Percentiles rank a stretch among this genome's conserved stretches.
These are phyloP conservation scores for Fusarium coffeatum DNA, from an alignment of 2,329 filamentous ascomycete species.

Conservation along the genomic window DNA sequence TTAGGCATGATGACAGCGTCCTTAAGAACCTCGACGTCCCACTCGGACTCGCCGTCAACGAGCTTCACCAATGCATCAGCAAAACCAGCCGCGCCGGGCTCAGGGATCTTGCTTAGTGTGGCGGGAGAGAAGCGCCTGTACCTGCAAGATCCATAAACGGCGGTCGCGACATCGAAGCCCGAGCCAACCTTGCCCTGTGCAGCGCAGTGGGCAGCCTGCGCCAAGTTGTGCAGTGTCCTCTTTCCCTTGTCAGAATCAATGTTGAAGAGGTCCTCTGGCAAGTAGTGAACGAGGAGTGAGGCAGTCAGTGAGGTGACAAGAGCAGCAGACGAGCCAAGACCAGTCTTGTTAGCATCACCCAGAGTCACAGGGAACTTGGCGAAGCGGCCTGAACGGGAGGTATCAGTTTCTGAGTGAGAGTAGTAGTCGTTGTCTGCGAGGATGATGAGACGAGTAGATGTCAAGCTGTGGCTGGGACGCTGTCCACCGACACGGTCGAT, in stretches of 20 bases:
- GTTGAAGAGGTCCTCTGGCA: conserved; percentile 68
- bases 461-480: conserved; percentile 63
- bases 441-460: conserved; percentile 81
- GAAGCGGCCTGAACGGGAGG: conserved; percentile 66
- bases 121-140: conserved; percentile 93
- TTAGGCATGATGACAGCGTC: conserved; percentile 76
- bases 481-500: conserved; percentile 62
- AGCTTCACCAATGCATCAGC: conserved; percentile 70
- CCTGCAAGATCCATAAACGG: conserved; percentile 89
- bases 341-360: conserved; percentile 88
- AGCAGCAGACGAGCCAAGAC: conserved; percentile 92
- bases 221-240: conserved; percentile 85
- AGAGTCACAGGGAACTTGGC: conserved; percentile 81
- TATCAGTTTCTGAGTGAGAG: conserved; percentile 65
- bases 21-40: conserved; percentile 84
- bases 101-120: conserved; percentile 74
- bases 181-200: conserved; percentile 97
- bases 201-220: conserved; percentile 92
- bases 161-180: conserved; percentile 93
- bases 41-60: conserved; percentile 72
- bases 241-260: conserved; percentile 65
- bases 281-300: conserved; percentile 80
- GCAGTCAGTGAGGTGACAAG: conserved; percentile 89
- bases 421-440: conserved; percentile 98
- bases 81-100: conserved; percentile 75